These are phyloP conservation scores for Bipolaris bicolor DNA, from an alignment of 2,329 filamentous ascomycete genomes.

Conservation along the genomic window DNA sequence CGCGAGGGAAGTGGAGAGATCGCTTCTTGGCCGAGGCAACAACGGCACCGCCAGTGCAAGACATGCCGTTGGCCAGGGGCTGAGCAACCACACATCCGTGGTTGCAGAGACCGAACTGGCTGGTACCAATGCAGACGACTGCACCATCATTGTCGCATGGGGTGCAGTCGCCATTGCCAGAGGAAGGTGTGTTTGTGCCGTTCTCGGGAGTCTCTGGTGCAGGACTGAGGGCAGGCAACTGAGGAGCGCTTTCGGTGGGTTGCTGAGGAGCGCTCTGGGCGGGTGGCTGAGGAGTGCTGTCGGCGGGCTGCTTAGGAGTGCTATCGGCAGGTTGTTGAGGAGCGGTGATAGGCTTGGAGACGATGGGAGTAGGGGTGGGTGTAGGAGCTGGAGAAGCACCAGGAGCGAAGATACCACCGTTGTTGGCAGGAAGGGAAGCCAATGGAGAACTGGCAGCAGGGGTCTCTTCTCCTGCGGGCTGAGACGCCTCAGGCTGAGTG, in stretches of 20 bases:
- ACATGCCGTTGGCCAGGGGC: constrained; percentile 51
- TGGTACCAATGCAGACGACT: constrained; percentile 53
- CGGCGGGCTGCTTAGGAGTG: too few species aligned
- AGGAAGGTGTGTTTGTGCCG: constrained; percentile 19
- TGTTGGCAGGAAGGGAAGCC: constrained; percentile 16
- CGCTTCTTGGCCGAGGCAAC: constrained; percentile 23
- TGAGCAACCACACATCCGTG: constrained; percentile 50
- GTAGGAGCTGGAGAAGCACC: constrained; percentile 39
- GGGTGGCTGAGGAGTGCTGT: constrained; percentile 12
- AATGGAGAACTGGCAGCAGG: constrained; percentile 9
- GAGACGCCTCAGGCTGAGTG: constrained; percentile 2
- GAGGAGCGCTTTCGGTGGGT: constrained; percentile 9
- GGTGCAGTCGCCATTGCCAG: constrained; percentile 26
- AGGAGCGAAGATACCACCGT: constrained; percentile 35
- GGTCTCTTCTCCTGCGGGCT: constrained; percentile 1
- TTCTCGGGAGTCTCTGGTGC: constrained; percentile 12
- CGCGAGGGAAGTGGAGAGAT: constrained; percentile 30
- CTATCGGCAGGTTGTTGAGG: constrained; percentile 11
- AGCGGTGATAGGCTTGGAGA: constrained; percentile 3
- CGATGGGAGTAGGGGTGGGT: constrained; percentile 9
- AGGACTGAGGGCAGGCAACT: constrained; percentile 9
- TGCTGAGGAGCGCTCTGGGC: constrained; percentile 8
- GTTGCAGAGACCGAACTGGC: constrained; percentile 55
- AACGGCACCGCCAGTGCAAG: constrained; percentile 47
- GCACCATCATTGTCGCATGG: constrained; percentile 51